Conservation (phyloP, 2,329 filamentous ascomycete species). For the Mollisiaceae sp. region DNA sequence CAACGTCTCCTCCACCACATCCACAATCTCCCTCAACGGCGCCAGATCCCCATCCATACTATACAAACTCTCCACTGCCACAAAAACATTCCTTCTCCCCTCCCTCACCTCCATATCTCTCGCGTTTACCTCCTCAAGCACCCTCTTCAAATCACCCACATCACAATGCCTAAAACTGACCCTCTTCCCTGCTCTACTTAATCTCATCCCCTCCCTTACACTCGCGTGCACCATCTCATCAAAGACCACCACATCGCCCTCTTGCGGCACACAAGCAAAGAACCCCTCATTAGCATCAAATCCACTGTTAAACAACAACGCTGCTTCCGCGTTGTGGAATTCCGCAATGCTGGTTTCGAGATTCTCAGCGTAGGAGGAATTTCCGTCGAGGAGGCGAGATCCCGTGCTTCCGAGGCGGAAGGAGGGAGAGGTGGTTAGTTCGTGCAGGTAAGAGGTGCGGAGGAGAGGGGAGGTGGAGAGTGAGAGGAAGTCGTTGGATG, state of each 20-base stretch:
- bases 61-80: constrained; percentile 51
- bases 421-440: constrained; percentile 22
- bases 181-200: constrained; percentile 44
- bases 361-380: constrained; percentile 63
- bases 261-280: constrained; percentile 54
- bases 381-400: constrained; percentile 69
- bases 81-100: constrained; percentile 44
- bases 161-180: constrained; percentile 64
- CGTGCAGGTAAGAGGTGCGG: constrained; percentile 26
- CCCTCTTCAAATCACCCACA: constrained; percentile 44
- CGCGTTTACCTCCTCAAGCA: constrained; percentile 27
- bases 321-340: constrained; percentile 63
- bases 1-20: constrained; percentile 32
- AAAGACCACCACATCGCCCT: constrained; percentile 62
- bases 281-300: constrained; percentile 60
- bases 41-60: constrained; percentile 55
- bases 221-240: constrained; percentile 72
- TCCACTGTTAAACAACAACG: constrained; percentile 64
- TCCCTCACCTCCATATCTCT: constrained; percentile 40
- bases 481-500: constrained; percentile 40
- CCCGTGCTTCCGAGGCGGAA: constrained; percentile 49
- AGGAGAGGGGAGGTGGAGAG: constrained; percentile 31
- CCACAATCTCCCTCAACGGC: constrained; percentile 47
- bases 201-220: constrained; percentile 53
- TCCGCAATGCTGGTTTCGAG: constrained; percentile 61